Conservation (phyloP, 1,284 basidiomycete species). For the Leccinum fallax region DNA sequence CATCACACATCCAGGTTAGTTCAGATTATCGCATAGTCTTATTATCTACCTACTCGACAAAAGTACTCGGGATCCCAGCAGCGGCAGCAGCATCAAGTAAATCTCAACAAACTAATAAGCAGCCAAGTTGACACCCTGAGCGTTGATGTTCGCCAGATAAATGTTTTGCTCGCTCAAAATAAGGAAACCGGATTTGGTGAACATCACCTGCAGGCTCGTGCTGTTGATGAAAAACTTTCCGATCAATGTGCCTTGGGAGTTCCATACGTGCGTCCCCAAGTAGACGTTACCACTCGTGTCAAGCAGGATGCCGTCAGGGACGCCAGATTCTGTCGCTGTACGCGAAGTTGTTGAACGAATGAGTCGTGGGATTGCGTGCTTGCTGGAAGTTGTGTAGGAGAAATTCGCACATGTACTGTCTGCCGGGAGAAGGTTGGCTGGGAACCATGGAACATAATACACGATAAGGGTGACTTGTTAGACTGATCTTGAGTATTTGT, state of each 20-base stretch:
- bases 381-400: no score
- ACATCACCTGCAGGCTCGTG: conserved; percentile 65
- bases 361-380: conserved; percentile 38
- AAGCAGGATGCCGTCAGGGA: conserved; percentile 70
- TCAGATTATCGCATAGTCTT: background rate
- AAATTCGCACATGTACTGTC: no score
- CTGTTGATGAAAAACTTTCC: conserved; percentile 74
- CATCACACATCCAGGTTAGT: background rate
- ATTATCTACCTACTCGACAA: background rate
- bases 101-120: conserved; percentile 1
- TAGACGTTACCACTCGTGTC: conserved; percentile 22
- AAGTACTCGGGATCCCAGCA: background rate
- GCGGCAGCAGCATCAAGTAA: background rate
- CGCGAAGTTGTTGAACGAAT: conserved; percentile 69
- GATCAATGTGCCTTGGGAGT: conserved; percentile 59
- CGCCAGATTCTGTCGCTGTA: conserved; percentile 58
- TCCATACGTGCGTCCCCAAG: conserved; percentile 55
- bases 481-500: no score
- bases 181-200: conserved; percentile 36
- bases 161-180: conserved; percentile 19
- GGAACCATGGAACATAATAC: no score
- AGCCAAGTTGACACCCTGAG: conserved; percentile 19
- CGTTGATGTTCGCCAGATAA: conserved; percentile 20
- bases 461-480: no score
- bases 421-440: no score